Evolutionary conservation across 768 basidiomycete species (phyloP).

Genomic region (Lentinula aciculospora): DNA sequence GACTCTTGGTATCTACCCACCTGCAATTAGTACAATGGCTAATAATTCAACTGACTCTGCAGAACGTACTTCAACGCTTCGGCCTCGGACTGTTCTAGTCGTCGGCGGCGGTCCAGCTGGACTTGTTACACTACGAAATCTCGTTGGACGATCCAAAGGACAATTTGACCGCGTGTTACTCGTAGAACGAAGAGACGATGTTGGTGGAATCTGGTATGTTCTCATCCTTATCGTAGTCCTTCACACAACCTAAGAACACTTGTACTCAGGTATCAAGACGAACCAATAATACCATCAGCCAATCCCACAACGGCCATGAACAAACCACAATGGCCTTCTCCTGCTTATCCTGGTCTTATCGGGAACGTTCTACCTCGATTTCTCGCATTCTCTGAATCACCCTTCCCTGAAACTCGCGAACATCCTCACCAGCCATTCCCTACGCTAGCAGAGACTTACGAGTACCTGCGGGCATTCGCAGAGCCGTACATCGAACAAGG

Average conservation of each 20-base stretch:
- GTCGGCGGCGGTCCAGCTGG: conserved; percentile 47
- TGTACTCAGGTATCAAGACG: neutral
- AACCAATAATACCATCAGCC: neutral
- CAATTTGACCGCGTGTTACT: conserved; percentile 37
- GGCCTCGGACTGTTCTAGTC: conserved; percentile 30
- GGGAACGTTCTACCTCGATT: conserved; percentile 46
- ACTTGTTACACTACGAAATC: conserved; percentile 42
- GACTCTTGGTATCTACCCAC: neutral
- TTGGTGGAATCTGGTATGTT: conserved; percentile 45
- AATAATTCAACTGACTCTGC: neutral
- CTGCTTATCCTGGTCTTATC: conserved; percentile 41
- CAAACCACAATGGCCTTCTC: conserved; percentile 35
- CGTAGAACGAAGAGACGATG: conserved; percentile 37
- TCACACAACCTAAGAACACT: neutral
- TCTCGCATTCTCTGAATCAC: conserved; percentile 29
- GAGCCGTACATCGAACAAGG: conserved; percentile 20
- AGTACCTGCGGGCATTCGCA: conserved; percentile 31
- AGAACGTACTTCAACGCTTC: neutral
- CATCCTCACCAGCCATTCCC: conserved; percentile 33
- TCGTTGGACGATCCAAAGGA: conserved; percentile 26
- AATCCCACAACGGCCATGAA: neutral
- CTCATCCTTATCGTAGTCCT: neutral
- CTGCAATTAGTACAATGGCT: neutral
- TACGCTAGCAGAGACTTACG: conserved; percentile 28
- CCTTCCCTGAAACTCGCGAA: conserved; percentile 25